These are phyloP conservation scores for Colletotrichum sp. DNA, from an alignment of 2,329 filamentous ascomycete species.

Conservation along the genomic window DNA sequence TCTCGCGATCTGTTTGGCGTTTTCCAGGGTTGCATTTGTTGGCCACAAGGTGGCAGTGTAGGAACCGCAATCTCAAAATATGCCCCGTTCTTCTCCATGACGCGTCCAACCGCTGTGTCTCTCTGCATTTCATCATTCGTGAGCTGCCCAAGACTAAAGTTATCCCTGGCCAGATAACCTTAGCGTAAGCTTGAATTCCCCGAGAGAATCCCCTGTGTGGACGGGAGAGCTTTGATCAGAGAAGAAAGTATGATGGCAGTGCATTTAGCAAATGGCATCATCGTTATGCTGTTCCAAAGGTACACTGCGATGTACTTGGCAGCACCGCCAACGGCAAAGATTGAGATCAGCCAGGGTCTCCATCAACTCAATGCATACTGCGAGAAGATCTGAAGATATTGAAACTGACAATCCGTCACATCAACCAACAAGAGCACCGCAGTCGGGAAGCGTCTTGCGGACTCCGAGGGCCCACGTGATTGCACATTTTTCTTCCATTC, in stretches of 20 bases:
- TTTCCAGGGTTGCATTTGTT: slow-evolving; percentile 7
- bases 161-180: neutral
- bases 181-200: neutral
- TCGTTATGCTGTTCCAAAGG: neutral
- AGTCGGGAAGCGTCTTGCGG: neutral
- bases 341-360: slow-evolving; percentile 3
- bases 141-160: neutral
- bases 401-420: neutral
- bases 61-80: slow-evolving; percentile 8
- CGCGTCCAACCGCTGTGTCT: neutral
- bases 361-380: neutral
- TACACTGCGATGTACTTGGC: neutral
- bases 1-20: neutral
- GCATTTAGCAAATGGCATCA: neutral
- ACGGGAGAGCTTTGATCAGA: neutral
- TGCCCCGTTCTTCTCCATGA: slow-evolving; percentile 6
- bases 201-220: neutral
- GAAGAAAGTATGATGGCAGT: neutral
- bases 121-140: neutral
- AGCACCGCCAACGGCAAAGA: neutral
- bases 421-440: neutral
- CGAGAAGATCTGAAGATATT: neutral
- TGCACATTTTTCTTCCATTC: neutral
- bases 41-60: slow-evolving; percentile 6
- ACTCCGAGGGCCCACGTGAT: neutral